These are phyloP conservation scores for Capniomyces stellatus DNA, from an alignment of 371 early-diverging fungal genomes.

Conservation along the genomic window DNA sequence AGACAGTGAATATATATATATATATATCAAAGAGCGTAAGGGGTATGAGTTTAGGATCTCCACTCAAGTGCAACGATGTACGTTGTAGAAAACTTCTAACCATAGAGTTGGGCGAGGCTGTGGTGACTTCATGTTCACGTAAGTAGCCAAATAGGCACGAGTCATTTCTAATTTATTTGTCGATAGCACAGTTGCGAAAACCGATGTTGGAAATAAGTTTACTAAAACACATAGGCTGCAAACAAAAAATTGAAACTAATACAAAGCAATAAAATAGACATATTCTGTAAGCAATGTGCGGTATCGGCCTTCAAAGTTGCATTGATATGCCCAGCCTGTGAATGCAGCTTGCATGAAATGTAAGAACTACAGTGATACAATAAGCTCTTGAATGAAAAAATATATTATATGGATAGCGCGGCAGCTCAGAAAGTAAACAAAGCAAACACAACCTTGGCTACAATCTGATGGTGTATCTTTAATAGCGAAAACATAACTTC, in stretches of 20 bases:
- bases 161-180: neutral
- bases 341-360: constrained; percentile 1
- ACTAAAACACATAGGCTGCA: no score
- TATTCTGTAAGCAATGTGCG: constrained; percentile 2
- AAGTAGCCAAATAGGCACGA: no score
- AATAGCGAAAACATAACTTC: neutral
- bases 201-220: no score
- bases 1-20: no score
- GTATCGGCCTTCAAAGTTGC: neutral
- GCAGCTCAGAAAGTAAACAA: neutral
- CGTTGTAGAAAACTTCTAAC: neutral
- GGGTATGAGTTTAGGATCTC: neutral
- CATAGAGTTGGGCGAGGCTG: neutral
- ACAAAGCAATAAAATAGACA: neutral
- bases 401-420: neutral
- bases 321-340: constrained; percentile 2
- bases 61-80: constrained; percentile 3
- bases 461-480: neutral
- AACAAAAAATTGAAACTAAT: no score
- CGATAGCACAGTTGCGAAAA: neutral
- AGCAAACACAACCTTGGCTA: neutral
- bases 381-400: no score
- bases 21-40: no score
- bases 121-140: constrained; percentile 2
- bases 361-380: neutral